Evolutionary conservation across 495 filamentous ascomycete species (phyloP), one percentile per base, ranked within the genome.

Genomic region (Cercophora samala): DNA sequence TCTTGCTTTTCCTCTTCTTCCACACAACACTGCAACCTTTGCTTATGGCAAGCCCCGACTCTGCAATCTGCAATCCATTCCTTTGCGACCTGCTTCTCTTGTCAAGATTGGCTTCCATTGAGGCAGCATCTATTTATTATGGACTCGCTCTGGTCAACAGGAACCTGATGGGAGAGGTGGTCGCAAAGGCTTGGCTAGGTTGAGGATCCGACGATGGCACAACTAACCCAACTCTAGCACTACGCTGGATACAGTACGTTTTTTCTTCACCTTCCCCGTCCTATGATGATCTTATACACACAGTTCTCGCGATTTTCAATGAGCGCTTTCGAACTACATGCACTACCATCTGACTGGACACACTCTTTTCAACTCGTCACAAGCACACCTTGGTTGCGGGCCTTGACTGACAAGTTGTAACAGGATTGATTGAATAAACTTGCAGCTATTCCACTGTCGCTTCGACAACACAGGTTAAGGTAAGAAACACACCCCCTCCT

Each of bases 291-390:
- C 56, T 65, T 58, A 58, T 65, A 54, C 72, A 77, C 79, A 83
- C 79, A 37, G 80, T 81, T 82, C 78, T 64, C 76, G 93, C 86
- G 89, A 97, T 85, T 79, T 82, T 86, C 87, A 93, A 53, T 77
- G 94, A 93, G 90, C 93, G 91, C 82, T 82, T 29, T 81, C 89
- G 91, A 95, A 90, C 89, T 80, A 96, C 93, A 98, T 98, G 94
- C 94, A 98, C 89, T 90, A 98, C 94, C 94, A 97, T 97, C 94
- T 98, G 94, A 98, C 74, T 70, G 66, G 76, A 56, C 22, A 63
- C 67, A 8, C 68, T 65, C 63, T 32, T 65, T 55, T 68, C 68
- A 51, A 66, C 18, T 68, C 64, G 37, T 67, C 46, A 71, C 17
- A 63, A 65, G 37, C 62, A 53, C n/a, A 59, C 29, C 37, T 70